Conservation (phyloP, 106 monocot genomes). For the Dioscorea alata region DNA sequence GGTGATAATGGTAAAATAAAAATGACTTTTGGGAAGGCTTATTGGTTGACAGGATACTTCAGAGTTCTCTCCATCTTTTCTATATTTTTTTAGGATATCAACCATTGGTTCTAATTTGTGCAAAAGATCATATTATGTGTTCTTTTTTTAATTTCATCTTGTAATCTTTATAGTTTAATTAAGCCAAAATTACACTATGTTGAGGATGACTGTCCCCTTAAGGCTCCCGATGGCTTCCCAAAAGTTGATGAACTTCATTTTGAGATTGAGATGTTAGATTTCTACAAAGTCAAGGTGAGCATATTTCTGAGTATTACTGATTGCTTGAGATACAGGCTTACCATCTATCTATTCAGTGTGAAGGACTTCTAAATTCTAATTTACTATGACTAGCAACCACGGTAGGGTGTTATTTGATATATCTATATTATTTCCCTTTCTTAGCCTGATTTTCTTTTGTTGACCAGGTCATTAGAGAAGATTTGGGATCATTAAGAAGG, state of each 20-base stretch:
- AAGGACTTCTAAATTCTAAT: background rate
- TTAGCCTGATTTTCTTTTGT: background rate
- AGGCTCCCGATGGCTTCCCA: constrained; percentile 69
- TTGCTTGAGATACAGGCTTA: background rate
- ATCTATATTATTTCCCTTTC: background rate
- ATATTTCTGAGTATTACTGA: background rate
- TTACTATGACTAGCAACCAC: background rate
- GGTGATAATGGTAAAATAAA: too few relatives aligned
- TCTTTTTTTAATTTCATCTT: background rate
- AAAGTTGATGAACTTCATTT: constrained; percentile 88
- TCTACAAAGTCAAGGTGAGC: constrained; percentile 87
- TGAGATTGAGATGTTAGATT: constrained; percentile 93
- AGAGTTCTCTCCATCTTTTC: too few relatives aligned
- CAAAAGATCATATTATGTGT: background rate
- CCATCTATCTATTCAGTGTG: too few relatives aligned
- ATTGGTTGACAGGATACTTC: too few relatives aligned
- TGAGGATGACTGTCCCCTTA: constrained; percentile 82
- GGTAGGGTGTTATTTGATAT: background rate
- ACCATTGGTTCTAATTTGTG: too few relatives aligned
- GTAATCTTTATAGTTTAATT: constrained; percentile 78
- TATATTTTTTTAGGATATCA: too few relatives aligned
- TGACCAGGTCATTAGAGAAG: constrained; percentile 59
- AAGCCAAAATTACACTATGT: constrained; percentile 90
- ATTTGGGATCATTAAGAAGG: constrained; percentile 62
- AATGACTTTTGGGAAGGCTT: too few relatives aligned